Percentiles rank a stretch among this genome's conserved stretches.
Conservation (phyloP, 257 asterid genomes). For the Linderniella brevidens region DNA sequence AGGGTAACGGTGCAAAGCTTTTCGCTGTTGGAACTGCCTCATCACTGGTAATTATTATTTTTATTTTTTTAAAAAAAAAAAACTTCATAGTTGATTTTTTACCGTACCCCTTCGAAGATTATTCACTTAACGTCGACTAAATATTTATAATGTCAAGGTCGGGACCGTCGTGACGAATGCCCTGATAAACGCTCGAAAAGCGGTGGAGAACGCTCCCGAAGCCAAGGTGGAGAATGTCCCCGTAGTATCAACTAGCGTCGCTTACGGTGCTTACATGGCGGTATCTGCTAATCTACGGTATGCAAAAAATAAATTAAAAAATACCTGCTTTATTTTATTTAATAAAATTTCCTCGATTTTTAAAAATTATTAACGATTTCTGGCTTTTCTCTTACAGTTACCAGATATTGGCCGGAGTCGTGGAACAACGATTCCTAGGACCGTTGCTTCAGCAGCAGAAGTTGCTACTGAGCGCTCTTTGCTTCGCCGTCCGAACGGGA, state of each 20-base stretch:
- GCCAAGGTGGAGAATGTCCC: constrained; percentile 73
- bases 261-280: constrained; percentile 86
- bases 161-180: constrained; percentile 65
- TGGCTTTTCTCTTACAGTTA: constrained; percentile 49
- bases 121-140: too few relatives aligned
- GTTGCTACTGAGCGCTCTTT: constrained; percentile 54
- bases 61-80: too few relatives aligned
- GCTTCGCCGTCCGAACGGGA: constrained; percentile 94
- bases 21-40: constrained; percentile 92
- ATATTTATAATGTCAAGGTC: constrained; percentile 36
- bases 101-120: too few relatives aligned
- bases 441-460: constrained; percentile 74
- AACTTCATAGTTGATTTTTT: not conserved
- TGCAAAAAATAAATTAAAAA: constrained; percentile 9
- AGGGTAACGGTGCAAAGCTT: constrained; percentile 89
- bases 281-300: constrained; percentile 91
- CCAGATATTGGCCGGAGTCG: constrained; percentile 80
- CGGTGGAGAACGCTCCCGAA: constrained; percentile 33
- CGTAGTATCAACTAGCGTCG: constrained; percentile 57
- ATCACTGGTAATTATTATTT: too few relatives aligned
- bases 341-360: too few relatives aligned
- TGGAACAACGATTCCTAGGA: constrained; percentile 71
- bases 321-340: not conserved
- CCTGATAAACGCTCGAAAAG: constrained; percentile 51
- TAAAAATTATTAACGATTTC: too few relatives aligned